These are phyloP conservation scores for Erigeron philadelphicus DNA, from an alignment of 140 eudicot genomes.

Conservation along the genomic window DNA sequence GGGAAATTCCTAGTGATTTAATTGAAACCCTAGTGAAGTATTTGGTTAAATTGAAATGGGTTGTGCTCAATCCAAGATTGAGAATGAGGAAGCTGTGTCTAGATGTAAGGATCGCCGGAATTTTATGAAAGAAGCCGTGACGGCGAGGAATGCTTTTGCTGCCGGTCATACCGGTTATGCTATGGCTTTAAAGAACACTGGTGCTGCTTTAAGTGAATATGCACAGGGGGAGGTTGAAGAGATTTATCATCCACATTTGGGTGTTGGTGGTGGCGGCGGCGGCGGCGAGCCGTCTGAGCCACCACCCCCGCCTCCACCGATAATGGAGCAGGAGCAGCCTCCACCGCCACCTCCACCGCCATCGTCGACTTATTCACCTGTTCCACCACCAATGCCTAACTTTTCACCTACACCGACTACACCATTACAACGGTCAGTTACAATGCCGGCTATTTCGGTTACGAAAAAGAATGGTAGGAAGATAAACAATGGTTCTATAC, in stretches of 20 bases:
- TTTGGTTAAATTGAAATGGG: conserved; percentile 48
- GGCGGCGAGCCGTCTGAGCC: conserved; percentile 41
- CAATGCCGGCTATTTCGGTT: conserved; percentile 66
- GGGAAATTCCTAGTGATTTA: conserved; percentile 8
- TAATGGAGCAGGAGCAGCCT: conserved; percentile 46
- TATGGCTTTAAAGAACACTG: conserved; percentile 65
- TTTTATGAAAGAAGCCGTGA: conserved; percentile 81
- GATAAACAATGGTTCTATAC: conserved; percentile 40
- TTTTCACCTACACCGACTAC: conserved; percentile 60
- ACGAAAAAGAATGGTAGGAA: conserved; percentile 39
- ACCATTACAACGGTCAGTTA: conserved; percentile 61
- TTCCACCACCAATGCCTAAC: conserved; percentile 69
- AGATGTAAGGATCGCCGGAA: conserved; percentile 85
- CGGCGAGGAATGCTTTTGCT: conserved; percentile 70
- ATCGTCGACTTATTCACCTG: conserved; percentile 44
- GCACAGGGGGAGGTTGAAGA: conserved; percentile 77
- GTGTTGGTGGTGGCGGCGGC: conserved; percentile 28
- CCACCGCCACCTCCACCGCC: conserved; percentile 92
- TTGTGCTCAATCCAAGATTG: conserved; percentile 92
- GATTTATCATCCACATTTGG: conserved; percentile 31
- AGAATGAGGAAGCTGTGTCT: conserved; percentile 86
- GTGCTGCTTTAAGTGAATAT: conserved; percentile 91
- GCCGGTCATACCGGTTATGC: conserved; percentile 81
- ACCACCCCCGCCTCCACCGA: conserved; percentile 59
- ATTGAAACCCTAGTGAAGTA: conserved; percentile 29